Base-by-base conservation (phyloP, 148 eudicot genomes). In the Linanthus parryae region DNA sequence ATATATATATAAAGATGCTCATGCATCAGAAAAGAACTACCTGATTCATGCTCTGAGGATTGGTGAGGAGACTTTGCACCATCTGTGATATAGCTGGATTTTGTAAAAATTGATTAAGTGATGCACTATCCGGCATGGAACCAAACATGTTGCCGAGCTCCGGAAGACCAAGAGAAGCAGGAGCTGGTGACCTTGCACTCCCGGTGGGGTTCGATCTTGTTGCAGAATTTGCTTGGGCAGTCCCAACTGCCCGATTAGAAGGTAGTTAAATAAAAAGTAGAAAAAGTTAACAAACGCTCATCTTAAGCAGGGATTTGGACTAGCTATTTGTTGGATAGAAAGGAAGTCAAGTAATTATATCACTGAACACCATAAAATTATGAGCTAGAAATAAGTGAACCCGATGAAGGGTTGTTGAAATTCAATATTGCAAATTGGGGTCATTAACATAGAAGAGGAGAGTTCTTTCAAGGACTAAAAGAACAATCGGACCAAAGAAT, bases 1-100 rank as follows among this genome's bases (percentile, higher is more conserved):
- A n/a, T n/a, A n/a, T n/a, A n/a, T n/a, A n/a, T n/a, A n/a, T n/a
- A n/a, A n/a, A n/a, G n/a, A n/a, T n/a, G n/a, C n/a, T n/a, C n/a
- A n/a, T n/a, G n/a, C n/a, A n/a, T n/a, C n/a, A 57, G 17, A 34
- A 24, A 20, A 46, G 34, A 21, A 29, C 24, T 22, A 71, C 80
- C 80, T 70, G 80, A 23, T 75, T 60, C 73, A 69, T 57, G 62
- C 41, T 61, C 45, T 74, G 74, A 16, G 79, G 74, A 30, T 57
- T 74, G 24, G 79, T 69, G 37, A 74, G 70, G 41, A 74, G 49
- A 57, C 48, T 59, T 28, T 70, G 74, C 68, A 75, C 62, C 76
- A 75, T 66, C 61, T 75, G 76, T 23, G 76, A 62, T 17, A 75
- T 21, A 36, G 69, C 72, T 24, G 75, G 75, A 39, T 75, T 67